A percentile compares a stretch with the other conserved stretches of the same genome.
phyloP scores from a whole-genome alignment of 176 grass and related monocot genomes.

The Panicum miliaceum region DNA sequence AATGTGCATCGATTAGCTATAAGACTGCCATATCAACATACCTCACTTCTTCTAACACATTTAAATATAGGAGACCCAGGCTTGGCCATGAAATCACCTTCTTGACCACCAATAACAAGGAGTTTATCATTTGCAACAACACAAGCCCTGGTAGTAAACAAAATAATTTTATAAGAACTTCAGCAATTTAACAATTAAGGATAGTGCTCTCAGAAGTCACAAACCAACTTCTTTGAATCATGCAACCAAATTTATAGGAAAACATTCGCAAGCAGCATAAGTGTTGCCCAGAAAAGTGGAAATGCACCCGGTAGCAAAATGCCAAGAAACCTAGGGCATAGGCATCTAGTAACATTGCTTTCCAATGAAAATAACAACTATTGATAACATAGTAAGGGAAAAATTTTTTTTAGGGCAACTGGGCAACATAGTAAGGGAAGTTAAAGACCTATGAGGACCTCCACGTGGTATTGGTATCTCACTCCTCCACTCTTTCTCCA shows the following conservation, averaged over 20 bases:
- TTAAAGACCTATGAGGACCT: conserved; percentile 85
- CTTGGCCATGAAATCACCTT: conserved; percentile 99
- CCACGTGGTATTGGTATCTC: conserved; percentile 93
- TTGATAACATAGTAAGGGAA: conserved; percentile 26
- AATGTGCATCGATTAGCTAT: conserved; percentile 1
- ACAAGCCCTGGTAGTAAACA: conserved; percentile 68
- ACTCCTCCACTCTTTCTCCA: conserved; percentile 79
- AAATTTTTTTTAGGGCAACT: too few species aligned
- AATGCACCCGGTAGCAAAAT: neutral
- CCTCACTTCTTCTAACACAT: conserved; percentile 93
- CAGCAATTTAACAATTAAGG: neutral
- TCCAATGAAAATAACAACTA: conserved; percentile 19
- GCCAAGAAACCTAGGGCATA: conserved; percentile 26
- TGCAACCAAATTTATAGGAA: conserved; percentile 24
- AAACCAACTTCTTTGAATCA: conserved; percentile 22
- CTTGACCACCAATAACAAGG: conserved; percentile 93
- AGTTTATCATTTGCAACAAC: conserved; percentile 96
- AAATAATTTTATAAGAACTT: conserved; percentile 27
- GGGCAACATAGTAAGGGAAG: too few species aligned
- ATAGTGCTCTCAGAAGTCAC: neutral
- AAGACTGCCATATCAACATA: conserved; percentile 44
- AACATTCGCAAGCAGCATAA: neutral
- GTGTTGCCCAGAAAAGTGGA: neutral
- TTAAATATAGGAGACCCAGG: conserved; percentile 99
- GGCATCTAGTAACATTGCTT: conserved; percentile 25